Percentiles rank a stretch among this genome's conserved stretches.
Evolutionary conservation across 2,329 filamentous ascomycete species (phyloP).

Genomic region (Endoconidiophora laricicola): DNA sequence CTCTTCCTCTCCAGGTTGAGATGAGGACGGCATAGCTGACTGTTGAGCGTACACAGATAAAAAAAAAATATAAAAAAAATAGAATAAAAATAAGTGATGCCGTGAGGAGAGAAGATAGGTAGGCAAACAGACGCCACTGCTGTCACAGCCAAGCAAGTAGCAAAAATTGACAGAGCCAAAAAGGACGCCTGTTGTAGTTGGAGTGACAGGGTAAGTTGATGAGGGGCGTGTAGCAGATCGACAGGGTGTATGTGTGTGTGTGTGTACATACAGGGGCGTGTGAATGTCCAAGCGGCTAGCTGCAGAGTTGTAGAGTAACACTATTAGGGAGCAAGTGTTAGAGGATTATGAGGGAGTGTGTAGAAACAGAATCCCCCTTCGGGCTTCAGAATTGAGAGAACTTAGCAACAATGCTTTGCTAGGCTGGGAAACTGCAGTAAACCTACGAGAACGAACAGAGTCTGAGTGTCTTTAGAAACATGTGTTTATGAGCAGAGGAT

Average conservation of each 20-base stretch:
- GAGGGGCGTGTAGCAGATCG: not conserved
- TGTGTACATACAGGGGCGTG: not conserved
- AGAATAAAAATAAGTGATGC: not conserved
- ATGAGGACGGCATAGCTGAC: constrained; percentile 3
- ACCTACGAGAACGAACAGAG: too few relatives aligned
- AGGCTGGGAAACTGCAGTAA: too few relatives aligned
- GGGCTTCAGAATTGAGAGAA: too few relatives aligned
- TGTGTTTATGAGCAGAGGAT: too few relatives aligned
- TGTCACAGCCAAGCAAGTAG: not conserved
- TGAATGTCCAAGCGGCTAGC: too few relatives aligned
- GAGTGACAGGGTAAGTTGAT: not conserved
- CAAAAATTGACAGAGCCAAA: not conserved
- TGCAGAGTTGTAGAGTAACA: too few relatives aligned
- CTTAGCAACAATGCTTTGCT: too few relatives aligned
- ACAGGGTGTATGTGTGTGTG: not conserved
- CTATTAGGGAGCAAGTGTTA: too few relatives aligned
- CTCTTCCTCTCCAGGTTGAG: constrained; percentile 4
- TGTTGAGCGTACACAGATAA: not conserved
- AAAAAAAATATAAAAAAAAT: too few relatives aligned
- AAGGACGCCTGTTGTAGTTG: not conserved
- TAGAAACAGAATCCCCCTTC: too few relatives aligned
- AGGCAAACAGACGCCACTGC: not conserved
- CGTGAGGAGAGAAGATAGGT: not conserved
- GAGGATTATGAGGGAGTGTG: too few relatives aligned
- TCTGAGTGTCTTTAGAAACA: too few relatives aligned